phyloP scores from a whole-genome alignment of 2,329 filamentous ascomycete genomes.

The Trichoderma atrobrunneum region DNA sequence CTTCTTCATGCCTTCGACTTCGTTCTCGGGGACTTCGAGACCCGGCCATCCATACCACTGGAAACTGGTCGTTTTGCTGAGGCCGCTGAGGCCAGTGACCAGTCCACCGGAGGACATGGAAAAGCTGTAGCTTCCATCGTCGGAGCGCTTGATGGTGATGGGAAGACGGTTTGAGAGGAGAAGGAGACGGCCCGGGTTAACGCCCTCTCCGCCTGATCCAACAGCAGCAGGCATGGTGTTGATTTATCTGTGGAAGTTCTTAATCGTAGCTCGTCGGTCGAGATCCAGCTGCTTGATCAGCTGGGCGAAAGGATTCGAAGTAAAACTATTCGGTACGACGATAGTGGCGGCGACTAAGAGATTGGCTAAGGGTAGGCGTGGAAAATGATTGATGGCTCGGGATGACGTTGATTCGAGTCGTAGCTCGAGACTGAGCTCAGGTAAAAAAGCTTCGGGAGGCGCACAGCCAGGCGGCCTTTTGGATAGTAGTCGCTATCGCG shows the following conservation, averaged over 20 bases:
- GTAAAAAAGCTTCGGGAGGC: constrained; percentile 3
- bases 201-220: constrained; percentile 34
- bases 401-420: constrained; percentile 17
- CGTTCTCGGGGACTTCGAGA: constrained; percentile 81
- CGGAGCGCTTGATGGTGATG: constrained; percentile 91
- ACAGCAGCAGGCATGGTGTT: constrained; percentile 35
- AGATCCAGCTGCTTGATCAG: neutral
- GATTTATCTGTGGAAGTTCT: neutral
- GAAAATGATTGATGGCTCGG: constrained; percentile 14
- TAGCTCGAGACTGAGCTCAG: neutral
- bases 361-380: neutral
- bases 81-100: constrained; percentile 86
- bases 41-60: constrained; percentile 99
- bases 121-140: constrained; percentile 88
- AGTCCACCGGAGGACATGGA: constrained; percentile 96
- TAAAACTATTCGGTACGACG: neutral
- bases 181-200: constrained; percentile 57
- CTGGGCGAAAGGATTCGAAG: neutral
- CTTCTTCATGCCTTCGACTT: constrained; percentile 70
- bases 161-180: constrained; percentile 93
- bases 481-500: neutral
- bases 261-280: neutral
- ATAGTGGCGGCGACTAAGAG: neutral
- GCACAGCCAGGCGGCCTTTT: neutral
- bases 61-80: constrained; percentile 90